Conservation (phyloP, 805 yeast species). For the Cyberlindnera euphorbiae region DNA sequence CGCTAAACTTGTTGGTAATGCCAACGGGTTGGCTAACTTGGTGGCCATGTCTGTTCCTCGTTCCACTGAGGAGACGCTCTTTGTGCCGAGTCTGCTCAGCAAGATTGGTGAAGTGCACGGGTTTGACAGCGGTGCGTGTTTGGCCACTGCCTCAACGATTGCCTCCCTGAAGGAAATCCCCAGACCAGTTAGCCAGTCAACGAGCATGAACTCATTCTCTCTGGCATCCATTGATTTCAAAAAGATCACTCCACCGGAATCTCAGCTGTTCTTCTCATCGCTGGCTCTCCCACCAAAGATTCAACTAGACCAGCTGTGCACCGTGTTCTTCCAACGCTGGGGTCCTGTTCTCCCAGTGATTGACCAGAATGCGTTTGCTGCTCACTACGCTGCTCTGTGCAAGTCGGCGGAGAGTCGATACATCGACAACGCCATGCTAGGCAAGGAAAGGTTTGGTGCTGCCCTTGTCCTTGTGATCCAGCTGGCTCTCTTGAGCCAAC, state of each 20-base stretch:
- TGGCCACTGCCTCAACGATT: constrained; percentile 63
- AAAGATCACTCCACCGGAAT: constrained; percentile 35
- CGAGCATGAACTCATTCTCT: constrained; percentile 23
- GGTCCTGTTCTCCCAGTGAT: constrained; percentile 63
- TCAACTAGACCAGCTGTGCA: constrained; percentile 62
- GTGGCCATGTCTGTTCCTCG: constrained; percentile 75
- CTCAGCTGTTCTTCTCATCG: constrained; percentile 39
- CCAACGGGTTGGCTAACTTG: constrained; percentile 38
- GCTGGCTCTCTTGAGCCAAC: constrained; percentile 35
- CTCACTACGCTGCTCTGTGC: constrained; percentile 47
- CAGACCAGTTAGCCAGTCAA: constrained; percentile 7
- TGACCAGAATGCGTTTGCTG: constrained; percentile 63
- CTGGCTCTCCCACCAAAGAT: constrained; percentile 46
- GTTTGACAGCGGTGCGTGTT: constrained; percentile 64
- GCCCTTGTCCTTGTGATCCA: constrained; percentile 41
- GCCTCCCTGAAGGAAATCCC: constrained; percentile 59
- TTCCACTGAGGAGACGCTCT: constrained; percentile 72
- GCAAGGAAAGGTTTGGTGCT: constrained; percentile 54
- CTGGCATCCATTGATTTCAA: constrained; percentile 36
- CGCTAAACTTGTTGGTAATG: constrained; percentile 18
- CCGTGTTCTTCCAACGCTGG: constrained; percentile 76
- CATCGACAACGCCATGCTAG: constrained; percentile 36
- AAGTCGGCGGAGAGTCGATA: constrained; percentile 41
- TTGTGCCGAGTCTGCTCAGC: constrained; percentile 67
- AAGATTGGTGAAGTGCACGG: constrained; percentile 68